Percentiles rank a stretch among this genome's conserved stretches.
Evolutionary conservation across 129 eudicot genomes (phyloP).

Genomic region (Escallonia rubra): DNA sequence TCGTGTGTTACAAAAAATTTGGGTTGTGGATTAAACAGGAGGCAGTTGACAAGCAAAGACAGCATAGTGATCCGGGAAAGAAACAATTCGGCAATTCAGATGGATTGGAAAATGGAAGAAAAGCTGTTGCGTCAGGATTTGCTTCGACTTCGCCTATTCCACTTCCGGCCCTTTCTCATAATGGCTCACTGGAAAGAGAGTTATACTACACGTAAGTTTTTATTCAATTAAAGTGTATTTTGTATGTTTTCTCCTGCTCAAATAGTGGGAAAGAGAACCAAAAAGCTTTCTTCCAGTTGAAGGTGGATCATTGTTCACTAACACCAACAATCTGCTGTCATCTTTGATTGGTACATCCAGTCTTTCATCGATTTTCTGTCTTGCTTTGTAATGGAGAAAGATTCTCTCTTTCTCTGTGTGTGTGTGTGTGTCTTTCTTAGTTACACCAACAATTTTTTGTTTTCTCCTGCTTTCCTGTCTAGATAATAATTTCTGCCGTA

Average conservation of each 20-base stretch:
- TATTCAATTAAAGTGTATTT: slow-evolving; percentile 3
- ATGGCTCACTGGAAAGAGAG: slow-evolving; percentile 31
- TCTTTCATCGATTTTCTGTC: neutral
- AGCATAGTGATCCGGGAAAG: slow-evolving; percentile 10
- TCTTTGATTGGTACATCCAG: neutral
- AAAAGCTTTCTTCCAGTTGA: no score
- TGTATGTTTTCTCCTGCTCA: neutral
- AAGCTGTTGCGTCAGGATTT: slow-evolving; percentile 22
- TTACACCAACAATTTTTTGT: no score
- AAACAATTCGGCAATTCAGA: slow-evolving; percentile 12
- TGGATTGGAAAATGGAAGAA: slow-evolving; percentile 18
- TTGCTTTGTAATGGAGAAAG: no score
- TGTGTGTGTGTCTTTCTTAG: no score
- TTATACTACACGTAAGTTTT: slow-evolving; percentile 52
- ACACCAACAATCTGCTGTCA: neutral
- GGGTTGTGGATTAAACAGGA: slow-evolving; percentile 19
- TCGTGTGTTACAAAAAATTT: neutral
- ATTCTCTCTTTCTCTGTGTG: neutral
- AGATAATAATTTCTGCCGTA: no score
- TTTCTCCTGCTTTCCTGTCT: no score
- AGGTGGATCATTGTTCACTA: no score
- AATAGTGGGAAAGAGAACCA: no score
- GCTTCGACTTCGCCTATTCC: slow-evolving; percentile 52
- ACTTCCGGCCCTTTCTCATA: slow-evolving; percentile 23
- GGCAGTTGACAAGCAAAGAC: slow-evolving; percentile 25